Evolutionary conservation across 176 grass and related monocot genomes (phyloP).

Genomic region (Oryza glumipatula): DNA sequence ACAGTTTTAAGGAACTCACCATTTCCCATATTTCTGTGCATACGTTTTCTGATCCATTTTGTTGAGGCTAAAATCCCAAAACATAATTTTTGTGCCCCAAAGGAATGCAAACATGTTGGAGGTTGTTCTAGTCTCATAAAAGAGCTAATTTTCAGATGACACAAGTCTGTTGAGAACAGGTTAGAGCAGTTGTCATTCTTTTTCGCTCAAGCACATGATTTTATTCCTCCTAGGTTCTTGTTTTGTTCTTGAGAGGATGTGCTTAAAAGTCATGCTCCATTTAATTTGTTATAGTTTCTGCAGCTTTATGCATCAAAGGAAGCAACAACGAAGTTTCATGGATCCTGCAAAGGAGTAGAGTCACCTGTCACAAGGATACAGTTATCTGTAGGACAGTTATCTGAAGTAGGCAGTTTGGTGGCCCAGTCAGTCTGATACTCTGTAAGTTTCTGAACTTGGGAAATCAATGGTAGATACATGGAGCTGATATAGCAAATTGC

Average conservation of each 20-base stretch:
- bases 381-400: slow-evolving; percentile 1
- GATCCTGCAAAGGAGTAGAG: background rate
- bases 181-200: slow-evolving; percentile 25
- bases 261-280: slow-evolving; percentile 21
- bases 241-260: slow-evolving; percentile 42
- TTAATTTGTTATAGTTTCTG: slow-evolving; percentile 20
- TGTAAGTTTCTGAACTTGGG: background rate
- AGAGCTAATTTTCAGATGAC: slow-evolving; percentile 9
- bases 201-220: slow-evolving; percentile 43
- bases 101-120: slow-evolving; percentile 22
- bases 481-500: background rate
- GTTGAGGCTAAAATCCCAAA: background rate
- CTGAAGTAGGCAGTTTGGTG: slow-evolving; percentile 11
- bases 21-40: background rate
- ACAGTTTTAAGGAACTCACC: background rate
- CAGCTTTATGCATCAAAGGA: slow-evolving; percentile 32
- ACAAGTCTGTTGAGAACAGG: slow-evolving; percentile 26
- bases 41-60: slow-evolving; percentile 11
- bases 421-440: background rate
- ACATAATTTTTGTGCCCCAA: background rate
- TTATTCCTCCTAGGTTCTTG: slow-evolving; percentile 39
- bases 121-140: slow-evolving; percentile 17
- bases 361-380: slow-evolving; percentile 11
- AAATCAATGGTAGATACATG: slow-evolving; percentile 9
- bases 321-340: slow-evolving; percentile 39